Evolutionary conservation across 371 early-diverging fungal species (phyloP), one percentile per base, ranked within the genome.

Genomic region (Gilbertella persicaria): DNA sequence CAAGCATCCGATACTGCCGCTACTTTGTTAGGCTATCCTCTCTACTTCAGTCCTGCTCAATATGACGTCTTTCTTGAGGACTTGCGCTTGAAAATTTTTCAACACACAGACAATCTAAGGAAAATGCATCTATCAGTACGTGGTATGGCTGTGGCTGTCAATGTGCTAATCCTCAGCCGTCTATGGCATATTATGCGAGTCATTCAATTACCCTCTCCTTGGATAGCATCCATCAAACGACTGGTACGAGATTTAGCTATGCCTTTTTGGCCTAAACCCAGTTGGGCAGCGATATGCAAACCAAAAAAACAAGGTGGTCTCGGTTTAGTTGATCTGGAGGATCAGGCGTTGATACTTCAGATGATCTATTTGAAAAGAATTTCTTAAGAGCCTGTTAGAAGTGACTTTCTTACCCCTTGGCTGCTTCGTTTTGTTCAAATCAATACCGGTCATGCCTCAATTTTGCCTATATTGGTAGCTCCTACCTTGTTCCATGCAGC

Each of bases 1-100:
- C 1, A 21, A 1, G 16, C 5, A 1, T 29, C 35, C 7, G 6
- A 12, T 3, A n/a, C 12, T 16, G 14, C 49, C 0, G 52, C 53
- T 1, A 25, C 45, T 12, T 53, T 52, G 16, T 28, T 62, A 5
- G 63, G 58, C 2, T 62, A 52, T 28, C 56, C 62, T 5, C 10
- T 61, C 17, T 46, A 35, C 16, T n/a, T n/a, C n/a, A n/a, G n/a
- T n/a, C n/a, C n/a, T n/a, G n/a, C n/a, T n/a, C n/a, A n/a, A n/a
- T n/a, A n/a, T n/a, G n/a, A n/a, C n/a, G n/a, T n/a, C n/a, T n/a
- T n/a, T n/a, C n/a, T n/a, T n/a, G n/a, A n/a, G n/a, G n/a, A n/a
- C n/a, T n/a, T n/a, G n/a, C n/a, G n/a, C n/a, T n/a, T n/a, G n/a
- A n/a, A n/a, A n/a, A n/a, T n/a, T n/a, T n/a, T n/a, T n/a, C n/a